These are phyloP conservation scores for Penicillium nordicum DNA, from an alignment of 2,329 filamentous ascomycete genomes.

Conservation along the genomic window DNA sequence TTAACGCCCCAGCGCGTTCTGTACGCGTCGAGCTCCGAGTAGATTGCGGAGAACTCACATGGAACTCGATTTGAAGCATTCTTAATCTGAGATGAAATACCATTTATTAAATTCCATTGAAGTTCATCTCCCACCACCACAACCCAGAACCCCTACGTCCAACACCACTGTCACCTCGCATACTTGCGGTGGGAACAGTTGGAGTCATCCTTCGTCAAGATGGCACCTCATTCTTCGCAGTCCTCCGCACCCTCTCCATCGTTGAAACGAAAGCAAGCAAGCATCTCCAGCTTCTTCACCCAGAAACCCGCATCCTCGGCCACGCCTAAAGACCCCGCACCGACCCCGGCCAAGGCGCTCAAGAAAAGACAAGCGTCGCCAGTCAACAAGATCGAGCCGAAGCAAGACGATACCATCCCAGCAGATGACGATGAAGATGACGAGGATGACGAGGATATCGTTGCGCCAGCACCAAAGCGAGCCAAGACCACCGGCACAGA, in stretches of 20 bases:
- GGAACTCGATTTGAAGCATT: neutral
- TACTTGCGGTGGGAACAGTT: neutral
- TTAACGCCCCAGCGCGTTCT: constrained; percentile 28
- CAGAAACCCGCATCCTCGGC: constrained; percentile 46
- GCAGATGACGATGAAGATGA: neutral
- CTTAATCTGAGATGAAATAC: neutral
- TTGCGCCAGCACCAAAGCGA: constrained; percentile 42
- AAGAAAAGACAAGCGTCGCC: constrained; percentile 14
- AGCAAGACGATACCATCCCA: constrained; percentile 3
- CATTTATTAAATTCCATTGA: neutral
- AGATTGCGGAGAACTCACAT: constrained; percentile 15
- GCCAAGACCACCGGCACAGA: constrained; percentile 29
- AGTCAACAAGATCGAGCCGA: constrained; percentile 1
- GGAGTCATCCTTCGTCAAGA: constrained; percentile 11
- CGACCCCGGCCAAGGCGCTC: constrained; percentile 2
- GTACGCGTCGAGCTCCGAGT: constrained; percentile 34
- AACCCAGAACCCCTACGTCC: neutral
- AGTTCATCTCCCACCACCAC: neutral
- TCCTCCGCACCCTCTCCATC: constrained; percentile 32
- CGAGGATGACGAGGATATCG: constrained; percentile 39
- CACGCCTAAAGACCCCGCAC: constrained; percentile 9
- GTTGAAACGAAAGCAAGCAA: constrained; percentile 56
- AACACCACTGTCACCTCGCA: neutral
- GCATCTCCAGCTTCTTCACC: constrained; percentile 82
- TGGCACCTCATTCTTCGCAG: constrained; percentile 36